phyloP scores from a whole-genome alignment of 169 alveolate species.

The Ichthyophthirius multifiliis region DNA sequence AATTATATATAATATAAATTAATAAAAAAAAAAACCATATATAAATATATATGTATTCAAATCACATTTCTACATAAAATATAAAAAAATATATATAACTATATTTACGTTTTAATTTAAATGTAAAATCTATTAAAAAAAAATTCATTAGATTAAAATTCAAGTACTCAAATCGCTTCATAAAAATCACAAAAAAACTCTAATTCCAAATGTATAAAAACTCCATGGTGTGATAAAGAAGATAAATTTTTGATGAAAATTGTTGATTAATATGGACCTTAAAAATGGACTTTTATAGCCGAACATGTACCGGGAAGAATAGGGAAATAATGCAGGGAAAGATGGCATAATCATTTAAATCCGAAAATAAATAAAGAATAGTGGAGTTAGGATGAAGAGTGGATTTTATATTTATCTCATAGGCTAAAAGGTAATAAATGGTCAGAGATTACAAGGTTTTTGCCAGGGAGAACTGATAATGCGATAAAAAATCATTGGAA shows the following conservation, averaged over 20 bases:
- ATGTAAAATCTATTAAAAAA: no score
- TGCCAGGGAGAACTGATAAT: conserved; percentile 86
- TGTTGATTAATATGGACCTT: conserved; percentile 63
- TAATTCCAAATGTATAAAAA: conserved; percentile 32
- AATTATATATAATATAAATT: no score
- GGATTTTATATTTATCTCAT: conserved; percentile 63
- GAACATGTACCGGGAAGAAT: conserved; percentile 51
- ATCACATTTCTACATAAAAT: no score
- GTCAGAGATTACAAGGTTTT: conserved; percentile 81
- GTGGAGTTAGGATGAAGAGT: conserved; percentile 76
- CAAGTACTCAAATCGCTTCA: no score
- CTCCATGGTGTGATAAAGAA: conserved; percentile 55
- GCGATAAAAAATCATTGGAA: conserved; percentile 84
- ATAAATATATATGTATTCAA: no score
- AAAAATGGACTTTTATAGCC: conserved; percentile 73
- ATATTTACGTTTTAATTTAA: no score
- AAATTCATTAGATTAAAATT: no score
- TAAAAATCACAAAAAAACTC: no score
- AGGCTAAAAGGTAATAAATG: conserved; percentile 81
- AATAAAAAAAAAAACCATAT: no score
- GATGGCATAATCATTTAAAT: conserved; percentile 81
- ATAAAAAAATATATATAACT: no score
- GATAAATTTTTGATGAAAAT: conserved; percentile 55
- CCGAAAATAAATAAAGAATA: conserved; percentile 76
- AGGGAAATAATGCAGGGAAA: conserved; percentile 81